Evolutionary conservation across 495 filamentous ascomycete genomes (phyloP), one percentile per base, ranked within the genome.

Genomic region (Talaromyces trachyspermus): DNA sequence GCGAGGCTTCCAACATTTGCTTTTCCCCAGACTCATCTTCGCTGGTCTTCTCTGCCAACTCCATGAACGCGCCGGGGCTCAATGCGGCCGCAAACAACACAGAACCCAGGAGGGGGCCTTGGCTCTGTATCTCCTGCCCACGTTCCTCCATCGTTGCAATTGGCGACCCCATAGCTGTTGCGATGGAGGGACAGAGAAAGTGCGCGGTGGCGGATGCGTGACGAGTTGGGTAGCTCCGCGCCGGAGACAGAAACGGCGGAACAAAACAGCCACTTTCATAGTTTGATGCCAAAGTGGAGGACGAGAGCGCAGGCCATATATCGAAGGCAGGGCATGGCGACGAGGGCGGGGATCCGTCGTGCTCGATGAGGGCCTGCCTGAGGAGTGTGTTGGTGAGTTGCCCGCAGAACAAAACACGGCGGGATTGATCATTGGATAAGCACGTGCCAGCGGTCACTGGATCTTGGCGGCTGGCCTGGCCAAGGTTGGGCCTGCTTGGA

Each of bases 1-100:
- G 71, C 24, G 90, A 95, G 4, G 74, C 79, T 57, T 88, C 78
- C 17, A 95, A 77, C 89, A 95, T 95, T 49, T 86, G 82, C 67
- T 76, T 74, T 65, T 96, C 89, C 25, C 75, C 73, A 3, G 88
- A 94, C 54, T 81, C 78, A 22, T 80, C 80, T 30, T 56, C 65
- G 56, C 82, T 72, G 22, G 79, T 75, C 49, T 80, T 66, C 57
- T 89, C 85, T 2, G 80, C 80, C 19, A 95, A 57, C 50, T 78
- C 67, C 27, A 95, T 72, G 56, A 96, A 95, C 3, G 80, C 85
- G 11, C 70, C 76, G 2, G 83, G 82, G 18, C 70, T 76, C 41
- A 88, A 59, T 3, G 74, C 66, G 17, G 71, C 69, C 4, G 71
- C 73, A 42, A 78, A 59, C 15, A 82, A 54, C 23, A 76, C 38